These are phyloP conservation scores for Fusarium sp. DNA, from an alignment of 2,329 filamentous ascomycete species.

Conservation along the genomic window DNA sequence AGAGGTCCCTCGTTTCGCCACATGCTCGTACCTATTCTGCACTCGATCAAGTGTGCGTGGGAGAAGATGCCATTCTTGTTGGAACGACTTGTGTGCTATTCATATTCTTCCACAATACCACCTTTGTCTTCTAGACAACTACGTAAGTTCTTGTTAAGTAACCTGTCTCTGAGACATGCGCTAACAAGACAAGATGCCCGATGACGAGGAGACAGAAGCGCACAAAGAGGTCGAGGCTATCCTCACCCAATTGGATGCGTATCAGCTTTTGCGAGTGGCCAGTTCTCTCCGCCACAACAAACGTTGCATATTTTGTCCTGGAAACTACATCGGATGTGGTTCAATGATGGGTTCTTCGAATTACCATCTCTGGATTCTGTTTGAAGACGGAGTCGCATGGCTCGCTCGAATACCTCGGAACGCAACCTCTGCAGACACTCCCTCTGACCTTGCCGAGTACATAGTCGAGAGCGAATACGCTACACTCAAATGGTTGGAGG, in stretches of 20 bases:
- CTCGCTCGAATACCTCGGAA: conserved; percentile 42
- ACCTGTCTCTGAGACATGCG: background rate
- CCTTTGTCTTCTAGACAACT: background rate
- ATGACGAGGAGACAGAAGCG: conserved; percentile 4
- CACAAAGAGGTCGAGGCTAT: conserved; percentile 4
- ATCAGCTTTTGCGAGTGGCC: conserved; percentile 21
- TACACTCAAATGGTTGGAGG: conserved; percentile 48
- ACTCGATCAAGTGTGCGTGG: conserved; percentile 16
- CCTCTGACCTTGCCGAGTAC: conserved; percentile 40
- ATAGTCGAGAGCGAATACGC: conserved; percentile 47
- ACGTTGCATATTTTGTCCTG: conserved; percentile 30
- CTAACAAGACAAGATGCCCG: background rate
- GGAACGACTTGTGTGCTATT: conserved; percentile 10
- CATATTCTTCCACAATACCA: conserved; percentile 11
- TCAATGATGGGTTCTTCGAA: conserved; percentile 42
- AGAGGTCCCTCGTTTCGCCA: conserved; percentile 13
- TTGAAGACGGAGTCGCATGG: conserved; percentile 40
- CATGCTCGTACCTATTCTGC: conserved; percentile 8
- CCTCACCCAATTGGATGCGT: conserved; percentile 2
- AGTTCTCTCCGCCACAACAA: conserved; percentile 20
- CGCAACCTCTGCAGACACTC: conserved; percentile 31
- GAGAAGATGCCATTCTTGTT: conserved; percentile 6
- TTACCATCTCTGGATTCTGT: conserved; percentile 42
- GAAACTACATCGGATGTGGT: conserved; percentile 20
- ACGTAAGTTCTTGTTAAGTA: background rate